phyloP scores from a whole-genome alignment of 352 stramenopile species.

The Globisporangium acanthophoron region DNA sequence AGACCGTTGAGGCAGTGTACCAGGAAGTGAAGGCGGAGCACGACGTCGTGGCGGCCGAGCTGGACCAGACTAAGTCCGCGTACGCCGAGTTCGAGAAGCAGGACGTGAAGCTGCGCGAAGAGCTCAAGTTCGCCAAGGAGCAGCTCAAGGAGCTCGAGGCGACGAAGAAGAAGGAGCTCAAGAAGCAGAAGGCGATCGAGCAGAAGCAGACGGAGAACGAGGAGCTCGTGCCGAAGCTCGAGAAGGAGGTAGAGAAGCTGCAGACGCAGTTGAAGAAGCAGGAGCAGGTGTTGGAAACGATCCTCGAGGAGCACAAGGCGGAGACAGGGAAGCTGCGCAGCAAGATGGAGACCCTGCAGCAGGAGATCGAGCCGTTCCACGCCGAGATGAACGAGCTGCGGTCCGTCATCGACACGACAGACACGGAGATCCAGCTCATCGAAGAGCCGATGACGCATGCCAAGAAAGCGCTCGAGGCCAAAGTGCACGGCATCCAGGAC shows the following conservation, averaged over 20 bases:
- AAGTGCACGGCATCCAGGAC: constrained; percentile 46
- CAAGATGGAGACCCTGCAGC: constrained; percentile 71
- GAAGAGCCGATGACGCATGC: constrained; percentile 66
- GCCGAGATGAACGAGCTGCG: constrained; percentile 64
- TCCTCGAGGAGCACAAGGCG: constrained; percentile 71
- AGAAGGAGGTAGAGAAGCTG: constrained; percentile 72
- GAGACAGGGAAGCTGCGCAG: constrained; percentile 64
- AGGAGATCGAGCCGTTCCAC: constrained; percentile 76
- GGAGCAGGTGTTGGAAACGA: constrained; percentile 87
- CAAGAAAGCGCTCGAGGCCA: constrained; percentile 76
- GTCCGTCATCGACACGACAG: constrained; percentile 73
- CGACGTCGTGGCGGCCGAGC: constrained; percentile 71
- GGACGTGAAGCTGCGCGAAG: constrained; percentile 97
- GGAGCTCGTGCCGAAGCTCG: constrained; percentile 84
- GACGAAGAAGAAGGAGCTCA: constrained; percentile 86
- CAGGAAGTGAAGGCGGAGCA: constrained; percentile 81
- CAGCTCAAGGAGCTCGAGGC: constrained; percentile 90
- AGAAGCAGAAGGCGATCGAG: constrained; percentile 86
- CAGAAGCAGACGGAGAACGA: constrained; percentile 85
- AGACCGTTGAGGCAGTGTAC: constrained; percentile 79
- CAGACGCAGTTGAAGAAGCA: constrained; percentile 70
- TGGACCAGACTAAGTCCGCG: constrained; percentile 90
- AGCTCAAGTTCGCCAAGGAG: constrained; percentile 95
- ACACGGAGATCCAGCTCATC: constrained; percentile 77
- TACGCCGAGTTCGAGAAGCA: constrained; percentile 95